Conservation (phyloP, 2,329 filamentous ascomycete species). For the Calonectria pauciramosa region DNA sequence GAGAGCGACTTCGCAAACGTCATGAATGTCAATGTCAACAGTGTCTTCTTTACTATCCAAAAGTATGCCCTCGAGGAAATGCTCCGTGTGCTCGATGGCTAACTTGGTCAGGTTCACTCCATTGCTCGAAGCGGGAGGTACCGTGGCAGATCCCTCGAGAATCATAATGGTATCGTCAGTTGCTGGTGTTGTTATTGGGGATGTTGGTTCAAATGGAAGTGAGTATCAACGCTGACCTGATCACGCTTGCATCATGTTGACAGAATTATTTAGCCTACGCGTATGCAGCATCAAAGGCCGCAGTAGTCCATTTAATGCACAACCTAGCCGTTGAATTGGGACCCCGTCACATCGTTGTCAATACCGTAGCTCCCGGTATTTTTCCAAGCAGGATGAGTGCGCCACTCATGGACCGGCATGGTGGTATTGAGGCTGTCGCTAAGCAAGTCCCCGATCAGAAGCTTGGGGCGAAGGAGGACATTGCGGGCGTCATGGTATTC, state of each 20-base stretch:
- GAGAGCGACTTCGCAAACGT: conserved; percentile 10
- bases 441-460: conserved; percentile 14
- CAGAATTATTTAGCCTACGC: neutral
- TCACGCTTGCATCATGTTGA: neutral
- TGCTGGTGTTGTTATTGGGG: neutral
- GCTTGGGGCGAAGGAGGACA: conserved; percentile 13
- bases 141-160: neutral
- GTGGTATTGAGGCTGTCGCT: neutral
- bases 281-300: neutral
- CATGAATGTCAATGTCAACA: conserved; percentile 13
- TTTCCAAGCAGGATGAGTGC: conserved; percentile 12
- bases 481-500: conserved; percentile 16
- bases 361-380: conserved; percentile 3
- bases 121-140: neutral
- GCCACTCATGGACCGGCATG: conserved; percentile 6
- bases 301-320: conserved; percentile 3
- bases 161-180: conserved; percentile 8
- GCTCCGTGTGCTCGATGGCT: neutral
- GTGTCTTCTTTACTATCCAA: conserved; percentile 10
- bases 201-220: neutral
- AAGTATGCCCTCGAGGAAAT: neutral
- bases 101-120: neutral
- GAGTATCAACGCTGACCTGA: neutral
- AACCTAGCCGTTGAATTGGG: conserved; percentile 17
- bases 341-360: conserved; percentile 10